Conservation (phyloP, 352 stramenopile genomes). For the Phytophthora constricta region DNA sequence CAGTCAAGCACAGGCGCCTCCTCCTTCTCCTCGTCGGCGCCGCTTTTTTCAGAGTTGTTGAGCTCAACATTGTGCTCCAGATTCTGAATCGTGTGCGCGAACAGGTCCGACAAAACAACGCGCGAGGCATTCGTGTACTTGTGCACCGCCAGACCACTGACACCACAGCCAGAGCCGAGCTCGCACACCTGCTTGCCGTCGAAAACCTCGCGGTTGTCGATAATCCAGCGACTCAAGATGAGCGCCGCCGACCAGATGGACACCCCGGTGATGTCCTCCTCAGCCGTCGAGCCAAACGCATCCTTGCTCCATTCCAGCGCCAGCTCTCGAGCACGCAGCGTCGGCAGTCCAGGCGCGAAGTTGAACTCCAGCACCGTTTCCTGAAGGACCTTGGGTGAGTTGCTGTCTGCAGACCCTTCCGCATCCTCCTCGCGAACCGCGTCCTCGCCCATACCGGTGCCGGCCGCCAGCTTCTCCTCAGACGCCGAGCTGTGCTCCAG, state of each 20-base stretch:
- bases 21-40: conserved; percentile 35
- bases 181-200: conserved; percentile 82
- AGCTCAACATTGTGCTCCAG: conserved; percentile 81
- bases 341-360: conserved; percentile 67
- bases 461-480: conserved; percentile 76
- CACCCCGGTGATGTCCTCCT: conserved; percentile 89
- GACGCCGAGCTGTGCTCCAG: conserved; percentile 82
- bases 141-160: conserved; percentile 79
- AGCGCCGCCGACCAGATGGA: conserved; percentile 91
- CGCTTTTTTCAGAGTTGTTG: conserved; percentile 52
- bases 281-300: conserved; percentile 77
- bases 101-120: conserved; percentile 87
- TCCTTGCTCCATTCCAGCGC: conserved; percentile 86
- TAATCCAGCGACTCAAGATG: conserved; percentile 85
- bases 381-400: conserved; percentile 74
- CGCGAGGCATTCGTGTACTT: conserved; percentile 79
- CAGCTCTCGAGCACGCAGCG: conserved; percentile 76
- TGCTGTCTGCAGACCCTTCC: conserved; percentile 47
- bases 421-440: conserved; percentile 72
- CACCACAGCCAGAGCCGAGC: conserved; percentile 83
- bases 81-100: conserved; percentile 84
- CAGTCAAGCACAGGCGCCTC: conserved; percentile 39
- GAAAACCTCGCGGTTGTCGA: conserved; percentile 70
- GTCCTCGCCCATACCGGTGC: conserved; percentile 75
- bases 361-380: conserved; percentile 84